A percentile compares a stretch with the other conserved stretches of the same genome.
These are phyloP conservation scores for Saccharomycopsis oosterbeekiorum DNA, from an alignment of 805 yeast species.

Conservation along the genomic window DNA sequence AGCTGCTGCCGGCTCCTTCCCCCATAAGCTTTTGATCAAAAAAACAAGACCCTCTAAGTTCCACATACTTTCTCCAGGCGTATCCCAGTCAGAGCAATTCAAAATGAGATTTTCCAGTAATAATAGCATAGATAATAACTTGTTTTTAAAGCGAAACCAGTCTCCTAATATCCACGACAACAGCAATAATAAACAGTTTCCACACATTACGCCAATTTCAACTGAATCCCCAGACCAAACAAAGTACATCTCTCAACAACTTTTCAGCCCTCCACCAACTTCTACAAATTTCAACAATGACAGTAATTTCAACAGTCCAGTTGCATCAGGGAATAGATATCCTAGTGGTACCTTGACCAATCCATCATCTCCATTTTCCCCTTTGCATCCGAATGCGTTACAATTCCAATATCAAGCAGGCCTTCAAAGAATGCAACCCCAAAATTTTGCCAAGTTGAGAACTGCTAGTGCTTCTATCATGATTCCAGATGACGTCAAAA, in stretches of 20 bases:
- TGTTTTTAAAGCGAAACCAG: neutral
- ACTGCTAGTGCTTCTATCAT: neutral
- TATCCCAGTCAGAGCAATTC: neutral
- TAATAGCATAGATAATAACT: neutral
- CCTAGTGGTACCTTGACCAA: constrained; percentile 11
- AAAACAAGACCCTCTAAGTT: neutral
- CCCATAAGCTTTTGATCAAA: neutral
- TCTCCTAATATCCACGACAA: neutral
- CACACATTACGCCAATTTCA: neutral
- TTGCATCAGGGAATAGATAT: neutral
- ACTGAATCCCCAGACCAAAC: neutral
- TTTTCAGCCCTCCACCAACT: neutral
- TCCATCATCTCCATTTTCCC: constrained; percentile 14
- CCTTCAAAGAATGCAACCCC: constrained; percentile 4
- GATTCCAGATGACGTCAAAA: constrained; percentile 7
- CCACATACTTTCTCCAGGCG: neutral
- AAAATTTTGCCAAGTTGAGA: neutral
- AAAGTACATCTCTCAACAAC: neutral
- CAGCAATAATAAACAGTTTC: neutral
- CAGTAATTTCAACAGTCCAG: neutral
- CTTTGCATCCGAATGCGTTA: constrained; percentile 25
- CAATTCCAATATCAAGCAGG: constrained; percentile 22
- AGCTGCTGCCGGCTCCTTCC: neutral
- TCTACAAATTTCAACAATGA: neutral
- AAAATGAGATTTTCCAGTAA: neutral